A percentile compares a stretch with the other conserved stretches of the same genome.
phyloP scores from a whole-genome alignment of 2,329 filamentous ascomycete genomes.

The Tricladium varicosporioides region DNA sequence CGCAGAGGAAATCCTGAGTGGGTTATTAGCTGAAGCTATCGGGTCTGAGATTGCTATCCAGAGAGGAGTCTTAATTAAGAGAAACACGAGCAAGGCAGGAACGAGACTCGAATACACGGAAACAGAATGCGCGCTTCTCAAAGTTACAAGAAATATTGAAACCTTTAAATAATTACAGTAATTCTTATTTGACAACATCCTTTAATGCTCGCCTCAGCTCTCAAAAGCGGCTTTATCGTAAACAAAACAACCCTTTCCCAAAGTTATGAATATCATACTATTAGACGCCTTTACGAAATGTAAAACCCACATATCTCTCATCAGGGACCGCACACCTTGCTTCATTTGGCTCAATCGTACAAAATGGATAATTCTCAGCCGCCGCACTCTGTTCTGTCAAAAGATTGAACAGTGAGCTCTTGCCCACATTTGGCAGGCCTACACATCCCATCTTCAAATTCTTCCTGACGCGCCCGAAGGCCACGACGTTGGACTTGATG shows the following conservation, averaged over 20 bases:
- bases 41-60: too few relatives aligned
- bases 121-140: too few relatives aligned
- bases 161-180: too few relatives aligned
- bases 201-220: too few relatives aligned
- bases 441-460: conserved; percentile 49
- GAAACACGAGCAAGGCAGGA: too few relatives aligned
- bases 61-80: too few relatives aligned
- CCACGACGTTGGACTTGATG: conserved; percentile 44
- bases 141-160: too few relatives aligned
- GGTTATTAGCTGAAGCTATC: conserved; percentile 5
- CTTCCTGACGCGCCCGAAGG: conserved; percentile 43
- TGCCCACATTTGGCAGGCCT: conserved; percentile 45
- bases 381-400: conserved; percentile 45
- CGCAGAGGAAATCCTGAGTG: conserved; percentile 42
- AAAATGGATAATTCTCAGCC: conserved; percentile 46
- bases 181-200: too few relatives aligned
- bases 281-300: not conserved
- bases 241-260: too few relatives aligned
- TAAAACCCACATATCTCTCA: conserved; percentile 40
- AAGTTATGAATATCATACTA: too few relatives aligned
- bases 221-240: too few relatives aligned
- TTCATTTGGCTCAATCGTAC: conserved; percentile 47
- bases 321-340: conserved; percentile 45
- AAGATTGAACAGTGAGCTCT: conserved; percentile 45
- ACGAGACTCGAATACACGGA: too few relatives aligned